Base-by-base conservation (phyloP, 805 yeast species). In the Martiniozyma abietophila region DNA sequence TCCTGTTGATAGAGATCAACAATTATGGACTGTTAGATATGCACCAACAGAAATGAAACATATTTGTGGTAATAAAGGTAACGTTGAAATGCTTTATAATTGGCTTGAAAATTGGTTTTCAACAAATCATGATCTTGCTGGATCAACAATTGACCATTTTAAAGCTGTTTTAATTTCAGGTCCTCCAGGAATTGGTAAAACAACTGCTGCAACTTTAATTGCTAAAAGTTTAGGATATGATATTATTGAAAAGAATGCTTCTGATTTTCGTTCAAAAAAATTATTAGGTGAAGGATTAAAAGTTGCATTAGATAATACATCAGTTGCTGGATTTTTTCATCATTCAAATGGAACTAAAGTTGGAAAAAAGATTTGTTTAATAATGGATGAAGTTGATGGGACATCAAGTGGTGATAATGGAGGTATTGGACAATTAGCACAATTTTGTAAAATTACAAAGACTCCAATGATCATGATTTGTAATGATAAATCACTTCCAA, bases 321-420 rank as follows among this genome's bases (percentile, higher is more conserved):
- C 96, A 1, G 78, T 92, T 11, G 73, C 74, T 34, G 95, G 96
- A 0, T 84, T 63, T 51, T 79, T 84, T 59, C 62, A 69, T 35
- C 18, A 31, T 5, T 42, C 35, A 6, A 45, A 45, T 8, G 51
- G 50, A 6, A 18, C 20, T 22, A 16, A 26, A 16, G 36, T 44
- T 21, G 47, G 48, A 17, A 47, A 69, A 31, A 76, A 71, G 40
- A 76, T 89, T 47, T 84, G 86, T 36, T 66, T 92, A 30, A 80
- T 92, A 43, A 86, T 92, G 97, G 99, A 92, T 60, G 99, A 92
- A 62, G 97, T 92, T 20, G 99, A 92, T 56, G 99, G 99, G 47
- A 92, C 92, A 97, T 84, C 95, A 26, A 86, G 94, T 51, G 99
- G 99, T 44, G 99, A 92, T 58, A 79, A 92, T 48, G 99, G 99